phyloP scores from a whole-genome alignment of 495 filamentous ascomycete genomes.

The Penicillium robsamsonii region DNA sequence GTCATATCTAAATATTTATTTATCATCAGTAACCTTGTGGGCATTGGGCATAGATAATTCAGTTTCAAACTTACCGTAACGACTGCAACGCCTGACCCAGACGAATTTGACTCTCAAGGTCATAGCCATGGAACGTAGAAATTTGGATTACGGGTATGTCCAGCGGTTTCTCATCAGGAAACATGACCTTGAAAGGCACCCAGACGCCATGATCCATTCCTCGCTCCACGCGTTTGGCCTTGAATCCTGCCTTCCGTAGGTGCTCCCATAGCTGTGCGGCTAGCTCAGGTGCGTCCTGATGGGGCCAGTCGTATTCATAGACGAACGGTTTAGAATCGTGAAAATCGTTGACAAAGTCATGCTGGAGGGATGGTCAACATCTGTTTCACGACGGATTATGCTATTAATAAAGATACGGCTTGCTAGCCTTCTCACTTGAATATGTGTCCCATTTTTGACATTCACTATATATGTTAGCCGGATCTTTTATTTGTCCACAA shows the following conservation, averaged over 20 bases:
- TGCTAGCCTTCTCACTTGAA: neutral
- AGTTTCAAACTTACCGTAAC: neutral
- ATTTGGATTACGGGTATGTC: neutral
- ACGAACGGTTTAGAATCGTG: neutral
- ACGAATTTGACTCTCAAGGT: neutral
- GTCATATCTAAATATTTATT: neutral
- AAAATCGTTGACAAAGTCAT: neutral
- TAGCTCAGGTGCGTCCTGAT: neutral
- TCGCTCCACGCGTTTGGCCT: neutral
- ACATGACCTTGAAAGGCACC: neutral
- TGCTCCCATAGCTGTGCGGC: neutral
- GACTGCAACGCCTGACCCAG: neutral
- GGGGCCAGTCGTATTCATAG: neutral
- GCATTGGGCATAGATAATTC: neutral
- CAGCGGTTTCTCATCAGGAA: neutral
- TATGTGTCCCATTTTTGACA: neutral
- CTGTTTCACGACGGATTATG: neutral
- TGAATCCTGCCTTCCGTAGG: neutral
- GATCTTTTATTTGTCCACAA: neutral
- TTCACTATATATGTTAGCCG: neutral
- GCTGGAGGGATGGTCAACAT: neutral
- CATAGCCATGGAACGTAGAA: neutral
- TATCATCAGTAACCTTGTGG: neutral
- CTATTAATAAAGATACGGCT: neutral
- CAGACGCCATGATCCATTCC: neutral